phyloP scores from a whole-genome alignment of 208 protist species.

The Acanthamoeba culbertsoni region DNA sequence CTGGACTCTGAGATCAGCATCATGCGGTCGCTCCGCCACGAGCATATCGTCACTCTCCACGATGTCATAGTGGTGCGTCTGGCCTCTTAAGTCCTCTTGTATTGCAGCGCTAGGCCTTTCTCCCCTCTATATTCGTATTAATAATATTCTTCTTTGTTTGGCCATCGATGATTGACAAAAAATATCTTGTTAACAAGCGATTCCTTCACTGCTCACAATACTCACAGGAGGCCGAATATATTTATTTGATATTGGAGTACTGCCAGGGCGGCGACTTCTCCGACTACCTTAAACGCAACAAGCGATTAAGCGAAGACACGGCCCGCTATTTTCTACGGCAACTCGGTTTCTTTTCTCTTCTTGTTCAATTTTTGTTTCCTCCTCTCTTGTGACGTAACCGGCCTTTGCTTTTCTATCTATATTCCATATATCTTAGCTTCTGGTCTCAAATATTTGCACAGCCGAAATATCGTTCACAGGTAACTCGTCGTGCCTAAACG shows the following conservation, averaged over 20 bases:
- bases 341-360: not conserved
- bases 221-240: not conserved
- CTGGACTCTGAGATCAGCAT: slow-evolving; percentile 49
- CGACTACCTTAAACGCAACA: not conserved
- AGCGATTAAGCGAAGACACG: not conserved
- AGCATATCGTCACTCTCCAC: slow-evolving; percentile 23
- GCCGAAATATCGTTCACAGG: slow-evolving; percentile 38
- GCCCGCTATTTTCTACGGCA: slow-evolving; percentile 41
- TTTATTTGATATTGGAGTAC: slow-evolving; percentile 54
- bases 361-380: not conserved
- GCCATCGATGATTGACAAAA: not conserved
- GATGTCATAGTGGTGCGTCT: slow-evolving; percentile 37
- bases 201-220: not conserved
- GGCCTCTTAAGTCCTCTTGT: not conserved
- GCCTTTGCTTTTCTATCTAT: not conserved
- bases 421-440: not conserved
- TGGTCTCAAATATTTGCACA: slow-evolving; percentile 18
- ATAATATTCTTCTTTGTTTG: too few species aligned
- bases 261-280: slow-evolving; percentile 50
- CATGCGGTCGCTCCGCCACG: not conserved
- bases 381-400: not conserved
- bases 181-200: not conserved
- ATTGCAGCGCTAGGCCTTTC: not conserved
- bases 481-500: not conserved
- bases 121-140: not conserved